phyloP scores from a whole-genome alignment of 78 protist species.

The Dictyostelium brefeldianum region DNA sequence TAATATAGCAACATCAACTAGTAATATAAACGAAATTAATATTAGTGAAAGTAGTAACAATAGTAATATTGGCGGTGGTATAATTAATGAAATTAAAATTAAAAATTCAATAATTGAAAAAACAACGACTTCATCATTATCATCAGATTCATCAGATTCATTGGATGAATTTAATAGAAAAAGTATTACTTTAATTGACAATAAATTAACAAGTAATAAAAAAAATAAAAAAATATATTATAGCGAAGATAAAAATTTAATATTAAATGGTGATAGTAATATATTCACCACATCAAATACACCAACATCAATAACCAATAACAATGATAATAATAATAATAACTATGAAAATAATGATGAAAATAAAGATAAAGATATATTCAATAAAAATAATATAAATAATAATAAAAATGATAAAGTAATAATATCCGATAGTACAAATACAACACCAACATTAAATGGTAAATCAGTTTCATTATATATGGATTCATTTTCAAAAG shows the following conservation, averaged over 20 bases:
- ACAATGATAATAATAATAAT: no score
- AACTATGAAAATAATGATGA: not conserved
- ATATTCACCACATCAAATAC: not conserved
- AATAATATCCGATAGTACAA: conserved; percentile 1
- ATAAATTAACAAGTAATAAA: not conserved
- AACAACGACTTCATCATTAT: not conserved
- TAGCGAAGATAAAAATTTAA: no score
- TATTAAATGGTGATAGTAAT: not conserved
- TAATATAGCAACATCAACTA: no score
- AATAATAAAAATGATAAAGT: not conserved
- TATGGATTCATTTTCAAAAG: not conserved
- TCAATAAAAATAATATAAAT: conserved; percentile 10
- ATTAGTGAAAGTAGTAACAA: no score
- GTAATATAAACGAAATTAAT: no score
- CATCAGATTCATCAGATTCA: no score
- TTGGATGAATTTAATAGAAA: conserved; percentile 3
- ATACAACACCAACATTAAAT: not conserved
- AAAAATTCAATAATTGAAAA: not conserved
- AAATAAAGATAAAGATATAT: not conserved
- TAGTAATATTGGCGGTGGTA: no score
- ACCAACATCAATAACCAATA: not conserved
- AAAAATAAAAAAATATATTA: not conserved
- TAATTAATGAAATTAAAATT: not conserved
- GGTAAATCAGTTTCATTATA: not conserved
- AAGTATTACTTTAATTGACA: not conserved